Evolutionary conservation across 2,329 filamentous ascomycete species (phyloP).

Genomic region (Alternaria burnsii): DNA sequence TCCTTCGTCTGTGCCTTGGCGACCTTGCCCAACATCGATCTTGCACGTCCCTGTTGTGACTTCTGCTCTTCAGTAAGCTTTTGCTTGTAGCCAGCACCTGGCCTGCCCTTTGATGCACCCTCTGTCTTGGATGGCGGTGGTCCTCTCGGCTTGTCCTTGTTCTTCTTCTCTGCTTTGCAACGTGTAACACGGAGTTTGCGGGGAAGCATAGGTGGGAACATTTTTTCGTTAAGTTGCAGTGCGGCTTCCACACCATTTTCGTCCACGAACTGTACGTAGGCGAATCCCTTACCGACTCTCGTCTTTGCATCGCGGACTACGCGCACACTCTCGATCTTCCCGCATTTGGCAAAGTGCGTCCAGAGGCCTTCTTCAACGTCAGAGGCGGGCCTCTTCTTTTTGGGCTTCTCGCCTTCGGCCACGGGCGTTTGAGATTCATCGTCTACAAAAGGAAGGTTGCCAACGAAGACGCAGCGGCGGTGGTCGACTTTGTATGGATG

Average conservation of each 20-base stretch:
- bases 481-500: conserved; percentile 85
- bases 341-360: conserved; percentile 78
- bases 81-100: conserved; percentile 68
- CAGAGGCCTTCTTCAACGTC: conserved; percentile 94
- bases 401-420: conserved; percentile 69
- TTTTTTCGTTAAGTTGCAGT: conserved; percentile 86
- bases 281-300: conserved; percentile 93
- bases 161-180: conserved; percentile 72
- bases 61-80: conserved; percentile 76
- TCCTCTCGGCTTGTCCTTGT: conserved; percentile 45
- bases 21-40: conserved; percentile 76
- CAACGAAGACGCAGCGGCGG: conserved; percentile 92
- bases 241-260: conserved; percentile 90
- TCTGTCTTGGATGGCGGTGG: conserved; percentile 33
- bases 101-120: conserved; percentile 39
- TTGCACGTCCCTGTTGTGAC: conserved; percentile 75
- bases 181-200: conserved; percentile 84
- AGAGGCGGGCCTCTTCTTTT: conserved; percentile 75
- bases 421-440: conserved; percentile 77
- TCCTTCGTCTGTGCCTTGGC: conserved; percentile 72
- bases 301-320: conserved; percentile 90
- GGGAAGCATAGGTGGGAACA: conserved; percentile 93
- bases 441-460: conserved; percentile 95
- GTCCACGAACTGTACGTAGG: conserved; percentile 95
- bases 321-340: conserved; percentile 90